A percentile compares a stretch with the other conserved stretches of the same genome.
Evolutionary conservation across 2,329 filamentous ascomycete genomes (phyloP).

Genomic region (Pseudopithomyces chartarum): DNA sequence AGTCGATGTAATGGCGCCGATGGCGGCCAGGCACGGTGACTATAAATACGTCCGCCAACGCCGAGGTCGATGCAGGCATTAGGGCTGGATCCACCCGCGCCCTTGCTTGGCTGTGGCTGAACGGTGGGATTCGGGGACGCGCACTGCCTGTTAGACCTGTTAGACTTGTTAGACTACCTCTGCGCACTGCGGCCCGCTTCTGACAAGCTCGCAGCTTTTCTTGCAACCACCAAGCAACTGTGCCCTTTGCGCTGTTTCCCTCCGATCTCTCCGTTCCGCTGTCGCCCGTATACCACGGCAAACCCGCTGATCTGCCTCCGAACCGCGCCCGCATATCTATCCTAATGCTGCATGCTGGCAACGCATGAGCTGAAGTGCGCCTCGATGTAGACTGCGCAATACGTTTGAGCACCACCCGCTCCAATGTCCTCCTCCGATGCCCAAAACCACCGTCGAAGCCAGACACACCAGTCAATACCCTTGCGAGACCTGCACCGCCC

Average conservation of each 20-base stretch:
- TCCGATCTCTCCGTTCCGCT: neutral
- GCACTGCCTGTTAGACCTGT: neutral
- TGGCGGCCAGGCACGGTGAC: neutral
- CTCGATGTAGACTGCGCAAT: constrained; percentile 36
- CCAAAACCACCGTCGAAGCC: constrained; percentile 52
- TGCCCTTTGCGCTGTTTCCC: neutral
- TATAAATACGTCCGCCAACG: constrained; percentile 2
- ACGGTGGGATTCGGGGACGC: neutral
- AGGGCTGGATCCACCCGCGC: neutral
- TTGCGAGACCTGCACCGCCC: constrained; percentile 61
- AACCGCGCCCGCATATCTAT: constrained; percentile 7
- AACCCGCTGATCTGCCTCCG: neutral
- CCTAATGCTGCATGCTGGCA: constrained; percentile 27
- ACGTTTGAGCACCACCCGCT: constrained; percentile 32
- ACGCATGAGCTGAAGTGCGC: constrained; percentile 30
- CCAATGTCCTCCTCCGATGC: constrained; percentile 56
- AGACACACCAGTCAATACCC: constrained; percentile 69
- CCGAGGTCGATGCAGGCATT: neutral
- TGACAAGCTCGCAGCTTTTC: constrained; percentile 7
- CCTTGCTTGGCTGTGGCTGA: neutral
- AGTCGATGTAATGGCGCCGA: neutral
- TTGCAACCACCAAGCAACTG: neutral
- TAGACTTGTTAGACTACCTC: neutral
- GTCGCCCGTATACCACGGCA: constrained; percentile 13
- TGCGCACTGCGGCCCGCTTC: neutral